These are phyloP conservation scores for Xylariaceae sp. DNA, from an alignment of 2,329 filamentous ascomycete species.

Conservation along the genomic window DNA sequence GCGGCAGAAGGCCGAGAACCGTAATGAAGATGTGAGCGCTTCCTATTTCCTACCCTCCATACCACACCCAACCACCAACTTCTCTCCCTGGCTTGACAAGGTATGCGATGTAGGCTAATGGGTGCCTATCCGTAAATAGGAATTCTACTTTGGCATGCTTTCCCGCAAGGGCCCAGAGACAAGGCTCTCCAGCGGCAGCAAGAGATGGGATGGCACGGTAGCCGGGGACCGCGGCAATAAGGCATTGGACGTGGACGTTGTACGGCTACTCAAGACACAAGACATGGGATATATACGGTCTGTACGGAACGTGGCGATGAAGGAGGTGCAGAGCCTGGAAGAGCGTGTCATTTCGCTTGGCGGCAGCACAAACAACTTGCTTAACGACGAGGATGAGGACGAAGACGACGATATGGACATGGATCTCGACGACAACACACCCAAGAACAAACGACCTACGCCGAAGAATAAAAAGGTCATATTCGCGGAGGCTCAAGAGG, in stretches of 20 bases:
- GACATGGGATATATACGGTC: constrained; percentile 70
- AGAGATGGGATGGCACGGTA: constrained; percentile 60
- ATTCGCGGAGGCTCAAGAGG: constrained; percentile 52
- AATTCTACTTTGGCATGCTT: constrained; percentile 76
- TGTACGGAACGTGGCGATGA: constrained; percentile 63
- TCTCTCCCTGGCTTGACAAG: too few relatives aligned
- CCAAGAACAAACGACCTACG: constrained; percentile 30
- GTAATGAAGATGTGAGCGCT: constrained; percentile 66
- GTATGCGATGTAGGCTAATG: constrained; percentile 2
- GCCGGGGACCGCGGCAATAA: constrained; percentile 64
- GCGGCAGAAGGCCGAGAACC: constrained; percentile 65
- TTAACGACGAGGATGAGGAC: constrained; percentile 29
- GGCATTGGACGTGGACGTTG: constrained; percentile 60
- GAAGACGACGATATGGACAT: constrained; percentile 42
- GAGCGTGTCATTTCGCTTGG: constrained; percentile 57
- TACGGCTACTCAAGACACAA: constrained; percentile 71
- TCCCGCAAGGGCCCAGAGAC: constrained; percentile 63
- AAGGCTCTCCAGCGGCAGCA: constrained; percentile 55
- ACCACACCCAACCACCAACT: too few relatives aligned
- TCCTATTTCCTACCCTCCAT: not conserved
- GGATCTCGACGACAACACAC: constrained; percentile 36
- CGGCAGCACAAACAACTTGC: constrained; percentile 34
- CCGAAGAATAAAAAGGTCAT: constrained; percentile 53
- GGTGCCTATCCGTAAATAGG: not conserved
- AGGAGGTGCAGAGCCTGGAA: constrained; percentile 63